A percentile compares a stretch with the other conserved stretches of the same genome.
Conservation (phyloP, 2,329 filamentous ascomycete species). For the Thelonectria olida region DNA sequence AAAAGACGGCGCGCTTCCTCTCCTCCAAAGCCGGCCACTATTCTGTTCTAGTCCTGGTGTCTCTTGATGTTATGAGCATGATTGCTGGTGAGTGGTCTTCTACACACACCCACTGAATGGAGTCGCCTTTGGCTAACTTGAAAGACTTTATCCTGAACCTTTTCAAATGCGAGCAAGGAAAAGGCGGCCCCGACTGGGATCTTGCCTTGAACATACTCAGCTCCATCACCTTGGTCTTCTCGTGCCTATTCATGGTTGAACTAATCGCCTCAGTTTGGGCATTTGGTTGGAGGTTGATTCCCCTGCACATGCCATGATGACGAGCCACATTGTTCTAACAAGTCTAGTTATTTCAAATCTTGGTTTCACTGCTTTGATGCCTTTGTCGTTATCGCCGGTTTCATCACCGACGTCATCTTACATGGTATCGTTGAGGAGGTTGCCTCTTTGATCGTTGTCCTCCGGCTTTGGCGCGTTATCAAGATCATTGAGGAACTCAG, state of each 20-base stretch:
- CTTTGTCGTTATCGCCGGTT: constrained; percentile 67
- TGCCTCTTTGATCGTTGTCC: constrained; percentile 71
- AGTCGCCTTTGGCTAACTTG: not conserved
- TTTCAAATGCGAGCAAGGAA: constrained; percentile 22
- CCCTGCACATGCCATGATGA: not conserved
- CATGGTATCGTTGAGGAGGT: constrained; percentile 70
- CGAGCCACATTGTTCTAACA: constrained; percentile 12
- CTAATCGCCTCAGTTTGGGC: constrained; percentile 66
- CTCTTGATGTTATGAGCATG: constrained; percentile 24
- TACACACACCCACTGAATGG: not conserved
- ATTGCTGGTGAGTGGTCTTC: constrained; percentile 14
- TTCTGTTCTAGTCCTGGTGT: constrained; percentile 19
- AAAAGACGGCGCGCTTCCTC: constrained; percentile 10
- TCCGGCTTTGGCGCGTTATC: constrained; percentile 74
- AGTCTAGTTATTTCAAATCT: constrained; percentile 61
- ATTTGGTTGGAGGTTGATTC: constrained; percentile 65
- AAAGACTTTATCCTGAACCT: constrained; percentile 20
- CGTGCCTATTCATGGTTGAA: constrained; percentile 72
- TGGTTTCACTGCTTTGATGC: constrained; percentile 74
- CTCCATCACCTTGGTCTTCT: constrained; percentile 64
- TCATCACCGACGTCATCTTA: constrained; percentile 69
- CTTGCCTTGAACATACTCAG: constrained; percentile 14
- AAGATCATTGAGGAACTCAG: constrained; percentile 77
- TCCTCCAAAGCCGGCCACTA: constrained; percentile 22
- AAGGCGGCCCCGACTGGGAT: constrained; percentile 15